Percentiles rank a stretch among this genome's conserved stretches.
Evolutionary conservation across 1,284 basidiomycete species (phyloP).

Genomic region (Puccinia hordei): DNA sequence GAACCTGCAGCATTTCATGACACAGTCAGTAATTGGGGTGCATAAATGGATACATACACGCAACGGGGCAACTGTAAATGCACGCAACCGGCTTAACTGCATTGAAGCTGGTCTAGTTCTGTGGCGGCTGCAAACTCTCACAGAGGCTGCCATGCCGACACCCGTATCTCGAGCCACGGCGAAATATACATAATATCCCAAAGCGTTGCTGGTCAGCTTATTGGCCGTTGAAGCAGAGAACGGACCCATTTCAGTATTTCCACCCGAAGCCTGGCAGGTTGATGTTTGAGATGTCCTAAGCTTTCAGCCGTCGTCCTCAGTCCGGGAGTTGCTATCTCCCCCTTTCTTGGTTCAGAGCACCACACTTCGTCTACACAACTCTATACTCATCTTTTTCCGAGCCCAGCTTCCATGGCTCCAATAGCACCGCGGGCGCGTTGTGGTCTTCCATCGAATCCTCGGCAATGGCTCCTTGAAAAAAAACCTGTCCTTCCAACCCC

Average conservation of each 20-base stretch:
- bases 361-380: neutral
- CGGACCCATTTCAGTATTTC: neutral
- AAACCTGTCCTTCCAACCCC: neutral
- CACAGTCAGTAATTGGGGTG: neutral
- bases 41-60: neutral
- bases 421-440: neutral
- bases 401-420: conserved; percentile 2
- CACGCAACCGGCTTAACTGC: neutral
- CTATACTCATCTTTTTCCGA: neutral
- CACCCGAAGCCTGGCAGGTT: neutral
- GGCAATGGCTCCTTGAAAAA: conserved; percentile 8
- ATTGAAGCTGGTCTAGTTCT: neutral
- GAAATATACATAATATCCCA: neutral
- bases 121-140: conserved; percentile 6
- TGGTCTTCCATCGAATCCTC: conserved; percentile 14
- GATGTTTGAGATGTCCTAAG: too few species aligned
- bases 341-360: too few species aligned
- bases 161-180: conserved; percentile 16
- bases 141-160: conserved; percentile 18
- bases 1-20: neutral
- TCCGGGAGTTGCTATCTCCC: too few species aligned
- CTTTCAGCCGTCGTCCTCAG: too few species aligned
- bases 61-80: neutral
- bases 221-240: neutral
- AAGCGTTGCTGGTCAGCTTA: neutral